These are phyloP conservation scores for Aspergillus amoenus DNA, from an alignment of 2,329 filamentous ascomycete species.

Conservation along the genomic window DNA sequence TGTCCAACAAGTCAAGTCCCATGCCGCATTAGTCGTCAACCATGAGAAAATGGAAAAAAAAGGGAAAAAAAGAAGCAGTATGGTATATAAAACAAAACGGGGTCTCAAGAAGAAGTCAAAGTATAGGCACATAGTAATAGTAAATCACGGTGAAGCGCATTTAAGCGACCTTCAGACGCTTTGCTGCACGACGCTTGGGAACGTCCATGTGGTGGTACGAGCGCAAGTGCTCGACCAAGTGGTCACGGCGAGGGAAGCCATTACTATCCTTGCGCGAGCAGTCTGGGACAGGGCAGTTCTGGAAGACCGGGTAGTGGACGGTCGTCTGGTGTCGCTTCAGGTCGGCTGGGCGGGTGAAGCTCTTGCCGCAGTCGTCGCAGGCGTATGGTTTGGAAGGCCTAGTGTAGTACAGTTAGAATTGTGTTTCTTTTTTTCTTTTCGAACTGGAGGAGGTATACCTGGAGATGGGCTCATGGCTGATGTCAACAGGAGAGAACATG, in stretches of 20 bases:
- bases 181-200: constrained; percentile 38
- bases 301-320: constrained; percentile 45
- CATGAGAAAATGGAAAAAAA: constrained; percentile 6
- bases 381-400: constrained; percentile 33
- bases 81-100: constrained; percentile 11
- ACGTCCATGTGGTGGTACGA: constrained; percentile 54
- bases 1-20: background rate
- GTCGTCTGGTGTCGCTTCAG: constrained; percentile 50
- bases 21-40: constrained; percentile 12
- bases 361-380: constrained; percentile 37
- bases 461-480: constrained; percentile 18
- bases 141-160: background rate
- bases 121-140: background rate
- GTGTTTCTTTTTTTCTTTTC: background rate
- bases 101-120: background rate
- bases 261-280: constrained; percentile 48
- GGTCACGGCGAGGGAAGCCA: constrained; percentile 58
- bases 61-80: constrained; percentile 5
- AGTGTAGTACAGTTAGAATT: background rate
- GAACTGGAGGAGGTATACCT: constrained; percentile 24
- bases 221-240: constrained; percentile 57
- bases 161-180: constrained; percentile 24
- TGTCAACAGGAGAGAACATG: constrained; percentile 13
- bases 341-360: constrained; percentile 50
- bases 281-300: constrained; percentile 45